These are phyloP conservation scores for Myriosclerotinia scirpicola DNA, from an alignment of 2,329 filamentous ascomycete genomes.

Conservation along the genomic window DNA sequence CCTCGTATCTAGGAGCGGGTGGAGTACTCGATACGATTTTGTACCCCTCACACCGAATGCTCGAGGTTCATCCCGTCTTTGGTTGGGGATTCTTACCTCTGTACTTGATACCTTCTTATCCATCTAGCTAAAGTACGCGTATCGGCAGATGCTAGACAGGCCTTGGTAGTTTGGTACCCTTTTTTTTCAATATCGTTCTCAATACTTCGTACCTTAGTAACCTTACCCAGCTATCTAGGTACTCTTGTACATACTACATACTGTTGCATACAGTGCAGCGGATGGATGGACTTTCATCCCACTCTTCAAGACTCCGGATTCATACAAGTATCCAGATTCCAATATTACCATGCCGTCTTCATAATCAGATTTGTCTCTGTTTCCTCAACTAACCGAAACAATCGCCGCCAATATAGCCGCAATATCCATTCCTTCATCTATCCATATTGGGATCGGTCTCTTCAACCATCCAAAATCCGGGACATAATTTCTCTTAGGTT, in stretches of 20 bases:
- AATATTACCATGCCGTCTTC: slow-evolving; percentile 3
- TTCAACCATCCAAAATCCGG: neutral
- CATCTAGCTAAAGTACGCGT: neutral
- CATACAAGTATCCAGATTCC: slow-evolving; percentile 5
- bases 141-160: neutral
- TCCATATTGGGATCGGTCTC: neutral
- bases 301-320: neutral
- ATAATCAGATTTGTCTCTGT: neutral
- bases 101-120: slow-evolving; percentile 20
- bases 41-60: slow-evolving; percentile 7
- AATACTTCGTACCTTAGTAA: too few relatives aligned
- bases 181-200: neutral
- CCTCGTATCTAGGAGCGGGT: slow-evolving; percentile 13
- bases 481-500: neutral
- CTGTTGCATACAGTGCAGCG: too few relatives aligned
- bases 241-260: neutral
- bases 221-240: neutral
- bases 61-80: slow-evolving; percentile 14
- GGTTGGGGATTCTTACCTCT: neutral
- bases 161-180: neutral
- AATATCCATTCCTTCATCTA: neutral
- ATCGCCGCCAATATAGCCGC: neutral
- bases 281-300: neutral
- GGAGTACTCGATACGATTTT: neutral
- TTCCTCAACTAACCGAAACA: neutral